A percentile compares a stretch with the other conserved stretches of the same genome.
These are phyloP conservation scores for Aspergillus baeticus DNA, from an alignment of 495 filamentous ascomycete species.

Conservation along the genomic window DNA sequence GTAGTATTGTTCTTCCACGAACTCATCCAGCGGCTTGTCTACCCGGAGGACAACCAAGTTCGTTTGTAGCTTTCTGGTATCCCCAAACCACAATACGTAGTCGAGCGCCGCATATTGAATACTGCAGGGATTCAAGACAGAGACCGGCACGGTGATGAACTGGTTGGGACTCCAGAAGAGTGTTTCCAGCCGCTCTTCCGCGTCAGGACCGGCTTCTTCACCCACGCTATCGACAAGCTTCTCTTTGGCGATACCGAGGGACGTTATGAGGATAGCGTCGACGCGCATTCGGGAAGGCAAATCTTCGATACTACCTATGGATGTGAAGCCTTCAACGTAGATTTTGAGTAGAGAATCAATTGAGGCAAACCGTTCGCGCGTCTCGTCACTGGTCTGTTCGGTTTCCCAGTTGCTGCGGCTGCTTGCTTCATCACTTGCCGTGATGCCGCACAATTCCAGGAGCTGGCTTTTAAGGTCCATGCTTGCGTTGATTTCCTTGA, in stretches of 20 bases:
- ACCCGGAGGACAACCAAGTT: no score
- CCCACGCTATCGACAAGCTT: background rate
- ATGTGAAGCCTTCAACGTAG: background rate
- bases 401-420: background rate
- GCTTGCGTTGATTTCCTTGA: background rate
- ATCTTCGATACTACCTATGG: no score
- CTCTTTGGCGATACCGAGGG: background rate
- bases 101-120: background rate
- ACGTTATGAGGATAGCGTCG: no score
- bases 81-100: no score
- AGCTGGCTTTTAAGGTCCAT: background rate
- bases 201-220: background rate
- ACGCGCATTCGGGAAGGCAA: no score
- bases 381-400: background rate
- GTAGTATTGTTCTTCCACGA: no score
- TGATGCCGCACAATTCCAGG: background rate
- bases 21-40: no score
- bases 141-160: background rate
- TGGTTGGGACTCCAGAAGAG: background rate
- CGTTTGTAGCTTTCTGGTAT: no score
- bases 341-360: background rate
- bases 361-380: background rate
- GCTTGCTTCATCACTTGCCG: background rate
- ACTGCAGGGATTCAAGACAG: background rate
- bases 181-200: background rate